Evolutionary conservation across 805 yeast genomes (phyloP).

Genomic region (Candida tibetensis): DNA sequence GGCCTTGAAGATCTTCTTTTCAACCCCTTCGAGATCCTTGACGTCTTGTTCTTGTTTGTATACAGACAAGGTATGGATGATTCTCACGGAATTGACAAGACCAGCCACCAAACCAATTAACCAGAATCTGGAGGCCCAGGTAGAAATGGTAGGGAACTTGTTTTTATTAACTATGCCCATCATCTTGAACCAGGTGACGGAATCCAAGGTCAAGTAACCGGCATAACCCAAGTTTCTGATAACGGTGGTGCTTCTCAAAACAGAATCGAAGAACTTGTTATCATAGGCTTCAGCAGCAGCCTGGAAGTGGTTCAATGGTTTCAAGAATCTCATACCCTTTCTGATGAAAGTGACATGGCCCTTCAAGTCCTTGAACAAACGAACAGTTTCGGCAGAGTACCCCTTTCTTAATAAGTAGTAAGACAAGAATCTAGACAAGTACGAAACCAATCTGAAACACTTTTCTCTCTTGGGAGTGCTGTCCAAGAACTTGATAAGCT

Average conservation of each 20-base stretch:
- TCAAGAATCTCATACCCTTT: conserved; percentile 79
- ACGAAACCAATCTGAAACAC: conserved; percentile 73
- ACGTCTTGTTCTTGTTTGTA: conserved; percentile 9
- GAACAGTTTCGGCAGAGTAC: conserved; percentile 44
- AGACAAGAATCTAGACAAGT: conserved; percentile 70
- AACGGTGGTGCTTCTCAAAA: conserved; percentile 51
- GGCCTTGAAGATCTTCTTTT: conserved; percentile 46
- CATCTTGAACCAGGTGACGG: conserved; percentile 58
- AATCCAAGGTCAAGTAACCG: conserved; percentile 62
- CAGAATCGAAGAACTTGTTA: conserved; percentile 65
- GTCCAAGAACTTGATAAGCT: conserved; percentile 62
- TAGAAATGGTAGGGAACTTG: conserved; percentile 49
- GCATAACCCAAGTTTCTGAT: conserved; percentile 60
- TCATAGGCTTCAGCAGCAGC: conserved; percentile 66
- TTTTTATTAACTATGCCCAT: conserved; percentile 52
- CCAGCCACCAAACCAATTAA: conserved; percentile 65
- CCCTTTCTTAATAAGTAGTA: conserved; percentile 60
- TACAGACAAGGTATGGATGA: conserved; percentile 34
- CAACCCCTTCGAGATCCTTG: conserved; percentile 33
- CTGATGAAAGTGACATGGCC: conserved; percentile 65
- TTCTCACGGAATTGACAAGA: conserved; percentile 54
- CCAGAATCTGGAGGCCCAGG: conserved; percentile 73
- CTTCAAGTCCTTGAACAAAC: conserved; percentile 55
- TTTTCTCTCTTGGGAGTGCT: conserved; percentile 77
- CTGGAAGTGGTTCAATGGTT: conserved; percentile 71